Percentiles rank a stretch among this genome's conserved stretches.
Conservation (phyloP, 257 asterid genomes). For the Capsicum rhomboideum region DNA sequence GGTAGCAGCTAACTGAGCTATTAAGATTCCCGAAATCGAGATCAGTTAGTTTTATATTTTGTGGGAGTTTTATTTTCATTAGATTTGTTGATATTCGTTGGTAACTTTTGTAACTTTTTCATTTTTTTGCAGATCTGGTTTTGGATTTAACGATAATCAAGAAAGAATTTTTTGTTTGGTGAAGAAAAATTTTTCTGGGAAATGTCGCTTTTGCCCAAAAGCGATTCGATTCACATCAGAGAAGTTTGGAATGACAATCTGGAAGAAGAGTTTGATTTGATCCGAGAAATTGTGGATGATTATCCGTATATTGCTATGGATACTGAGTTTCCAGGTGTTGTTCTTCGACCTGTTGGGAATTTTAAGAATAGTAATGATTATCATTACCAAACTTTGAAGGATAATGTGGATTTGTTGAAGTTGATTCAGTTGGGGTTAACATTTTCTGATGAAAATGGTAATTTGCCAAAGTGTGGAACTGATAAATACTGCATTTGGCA, state of each 20-base stretch:
- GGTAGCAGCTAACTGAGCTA: too few relatives aligned
- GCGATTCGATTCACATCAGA: constrained; percentile 59
- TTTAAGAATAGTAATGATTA: constrained; percentile 46
- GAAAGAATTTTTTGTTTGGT: constrained; percentile 6
- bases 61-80: background rate
- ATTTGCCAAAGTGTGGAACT: constrained; percentile 54
- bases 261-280: constrained; percentile 56
- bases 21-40: background rate
- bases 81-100: background rate
- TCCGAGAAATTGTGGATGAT: constrained; percentile 53
- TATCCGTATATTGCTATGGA: constrained; percentile 75
- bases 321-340: constrained; percentile 69
- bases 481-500: constrained; percentile 70
- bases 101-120: background rate
- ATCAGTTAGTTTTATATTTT: background rate
- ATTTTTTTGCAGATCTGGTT: constrained; percentile 33
- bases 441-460: constrained; percentile 62
- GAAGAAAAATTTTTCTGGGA: background rate
- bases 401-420: constrained; percentile 64
- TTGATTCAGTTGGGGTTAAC: constrained; percentile 68
- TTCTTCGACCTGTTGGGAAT: constrained; percentile 51
- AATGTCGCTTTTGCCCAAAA: constrained; percentile 56
- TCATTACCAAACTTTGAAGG: constrained; percentile 57
- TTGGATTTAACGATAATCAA: constrained; percentile 1
- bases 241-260: constrained; percentile 72